Base-by-base conservation (phyloP, 331 rosid genomes). In the Acacia pycnantha region DNA sequence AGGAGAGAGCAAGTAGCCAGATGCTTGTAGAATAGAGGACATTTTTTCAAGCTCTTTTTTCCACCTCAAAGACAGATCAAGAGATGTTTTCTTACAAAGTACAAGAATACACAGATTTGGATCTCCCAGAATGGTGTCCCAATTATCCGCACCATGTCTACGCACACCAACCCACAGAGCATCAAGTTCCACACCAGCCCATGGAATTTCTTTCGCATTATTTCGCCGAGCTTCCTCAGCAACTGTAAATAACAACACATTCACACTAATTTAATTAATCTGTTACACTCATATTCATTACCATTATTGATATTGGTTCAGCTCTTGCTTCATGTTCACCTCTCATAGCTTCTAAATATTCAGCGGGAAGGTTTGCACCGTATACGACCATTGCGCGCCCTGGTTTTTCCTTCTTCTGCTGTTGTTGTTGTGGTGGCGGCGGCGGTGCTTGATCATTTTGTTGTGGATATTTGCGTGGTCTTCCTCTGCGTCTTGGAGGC, bases 181-280 rank as follows among this genome's bases (percentile, higher is more conserved):
- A 77, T 81, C 85, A 6, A 85, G 80, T 12, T 85, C 85, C 0
- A 6, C 1, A 4, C 48, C 82, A 0, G 80, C n/a, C 88, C 85
- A 85, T 16, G 0, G 41, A 43, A 5, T 29, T 3, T 2, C 46
- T 0, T 31, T 21, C 21, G 7, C 31, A 13, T 18, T 72, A 8
- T 6, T 0, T 3, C 66, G 33, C 16, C 3, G 15, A 22, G 66
- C 69, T 27, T 13, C 40, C 31, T 6, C 41, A 26, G 62, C 50
- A 31, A 44, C 75, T 81, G 48, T 71, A 51, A 11, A 18, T 50
- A 21, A 53, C 21, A 53, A 53, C 24, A 53, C 59, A 53, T 4
- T 43, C 3, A 9, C 46, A 2, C 12, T 8, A 10, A 43, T 43
- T 43, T 10, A 37, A 37, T 37, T 1, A 37, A 37, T 37, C 41